Percentiles rank a stretch among this genome's conserved stretches.
These are phyloP conservation scores for Conticribra guillardii DNA, from an alignment of 108 stramenopile species.

Conservation along the genomic window DNA sequence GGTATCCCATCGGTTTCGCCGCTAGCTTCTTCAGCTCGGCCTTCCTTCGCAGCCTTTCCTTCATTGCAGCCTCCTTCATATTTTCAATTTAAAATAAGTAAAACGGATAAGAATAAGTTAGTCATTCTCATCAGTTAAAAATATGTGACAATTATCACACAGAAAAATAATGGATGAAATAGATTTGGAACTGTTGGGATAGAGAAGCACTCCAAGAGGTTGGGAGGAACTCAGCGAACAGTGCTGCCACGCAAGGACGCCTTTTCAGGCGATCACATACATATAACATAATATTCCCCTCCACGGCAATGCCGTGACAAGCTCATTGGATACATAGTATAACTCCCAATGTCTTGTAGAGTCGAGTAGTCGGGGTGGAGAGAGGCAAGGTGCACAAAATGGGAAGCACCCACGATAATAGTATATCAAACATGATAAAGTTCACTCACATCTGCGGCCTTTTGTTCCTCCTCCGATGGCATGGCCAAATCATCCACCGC, in stretches of 20 bases:
- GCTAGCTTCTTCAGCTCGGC: conserved; percentile 79
- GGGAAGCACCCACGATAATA: too few relatives aligned
- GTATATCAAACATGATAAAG: too few relatives aligned
- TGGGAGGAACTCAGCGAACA: conserved; percentile 79
- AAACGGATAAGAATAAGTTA: neutral
- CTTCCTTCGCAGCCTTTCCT: conserved; percentile 70
- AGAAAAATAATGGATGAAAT: neutral
- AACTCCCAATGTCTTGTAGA: conserved; percentile 45
- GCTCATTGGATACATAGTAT: conserved; percentile 35
- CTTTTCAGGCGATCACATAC: conserved; percentile 40
- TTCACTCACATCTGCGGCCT: conserved; percentile 57
- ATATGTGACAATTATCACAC: neutral
- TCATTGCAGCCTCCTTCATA: conserved; percentile 60
- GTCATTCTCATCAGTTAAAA: too few relatives aligned
- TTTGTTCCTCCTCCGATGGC: conserved; percentile 68
- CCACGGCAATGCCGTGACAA: conserved; percentile 31
- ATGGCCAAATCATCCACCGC: conserved; percentile 73
- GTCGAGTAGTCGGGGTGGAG: conserved; percentile 63
- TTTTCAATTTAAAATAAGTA: conserved; percentile 7
- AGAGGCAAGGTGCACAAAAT: neutral
- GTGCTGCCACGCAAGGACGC: conserved; percentile 34
- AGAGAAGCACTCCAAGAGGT: conserved; percentile 63
- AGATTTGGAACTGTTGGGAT: conserved; percentile 80
- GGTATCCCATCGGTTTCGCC: conserved; percentile 54
- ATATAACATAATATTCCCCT: conserved; percentile 45